Conservation (phyloP, 495 filamentous ascomycete species). For the Trichoderma parareesei region DNA sequence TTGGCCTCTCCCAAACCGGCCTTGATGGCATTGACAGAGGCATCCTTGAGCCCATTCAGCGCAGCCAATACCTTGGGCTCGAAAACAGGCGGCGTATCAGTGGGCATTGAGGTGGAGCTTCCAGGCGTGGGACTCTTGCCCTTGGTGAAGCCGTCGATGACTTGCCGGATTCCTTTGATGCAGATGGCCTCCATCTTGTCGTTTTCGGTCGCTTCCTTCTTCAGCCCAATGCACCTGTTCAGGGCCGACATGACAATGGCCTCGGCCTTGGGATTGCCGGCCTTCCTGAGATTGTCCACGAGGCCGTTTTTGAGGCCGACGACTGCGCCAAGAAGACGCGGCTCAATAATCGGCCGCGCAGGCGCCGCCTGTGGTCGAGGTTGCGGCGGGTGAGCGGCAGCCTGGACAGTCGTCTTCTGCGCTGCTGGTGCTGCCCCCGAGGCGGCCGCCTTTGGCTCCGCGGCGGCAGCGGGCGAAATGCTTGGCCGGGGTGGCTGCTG, state of each 20-base stretch:
- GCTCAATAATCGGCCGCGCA: constrained; percentile 23
- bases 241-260: constrained; percentile 28
- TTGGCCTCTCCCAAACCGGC: constrained; percentile 20
- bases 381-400: constrained; percentile 13
- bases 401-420: constrained; percentile 2
- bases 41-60: constrained; percentile 20
- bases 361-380: constrained; percentile 1
- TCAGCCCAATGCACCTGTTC: constrained; percentile 25
- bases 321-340: constrained; percentile 20
- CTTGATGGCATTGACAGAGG: constrained; percentile 21
- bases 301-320: constrained; percentile 25
- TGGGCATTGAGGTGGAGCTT: not conserved
- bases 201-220: constrained; percentile 18
- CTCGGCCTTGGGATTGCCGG: constrained; percentile 16
- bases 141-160: constrained; percentile 2
- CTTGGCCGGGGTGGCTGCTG: not conserved
- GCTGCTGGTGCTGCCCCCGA: constrained; percentile 7
- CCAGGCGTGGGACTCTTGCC: not conserved
- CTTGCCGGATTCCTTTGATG: constrained; percentile 13
- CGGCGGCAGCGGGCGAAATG: not conserved
- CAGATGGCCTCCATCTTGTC: constrained; percentile 24
- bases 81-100: constrained; percentile 6
- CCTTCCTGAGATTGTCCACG: constrained; percentile 19
- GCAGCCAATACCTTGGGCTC: constrained; percentile 7
- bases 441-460: not conserved